Base-by-base conservation (phyloP, 2,329 filamentous ascomycete species). In the Aphanoascus verrucosus region DNA sequence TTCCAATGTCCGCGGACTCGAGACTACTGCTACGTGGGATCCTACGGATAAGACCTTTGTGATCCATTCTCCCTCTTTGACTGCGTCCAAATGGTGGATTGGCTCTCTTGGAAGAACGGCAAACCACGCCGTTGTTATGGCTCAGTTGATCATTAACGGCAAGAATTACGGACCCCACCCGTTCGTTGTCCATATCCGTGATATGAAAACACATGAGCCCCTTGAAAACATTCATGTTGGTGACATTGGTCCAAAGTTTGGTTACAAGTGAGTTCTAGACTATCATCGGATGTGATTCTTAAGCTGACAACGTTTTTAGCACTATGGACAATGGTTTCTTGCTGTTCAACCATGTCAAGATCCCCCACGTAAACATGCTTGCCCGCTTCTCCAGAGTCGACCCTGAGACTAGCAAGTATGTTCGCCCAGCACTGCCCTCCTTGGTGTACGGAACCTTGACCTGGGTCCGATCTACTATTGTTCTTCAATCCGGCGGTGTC, bases 71-170 rank as follows among this genome's bases (percentile, higher is more conserved):
- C 86, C 86, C 8, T 75, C 81, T 57, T 74, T 89, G 53, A 89
- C 86, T 1, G 79, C 85, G 0, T 84, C 83, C 34, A 91, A 91
- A 65, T 91, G 85, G 85, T 90, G 86, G 86, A 88, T 88, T 61
- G 86, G 86, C 1, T 86, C 84, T 9, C 75, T 90, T 2, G 86
- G 86, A 49, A 77, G 84, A 61, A 83, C 83, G 2, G 86, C 86
- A 43, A 90, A 87, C 65, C 77, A 88, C 63, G 86, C 86, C 1
- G 81, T 87, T 1, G 84, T 90, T 2, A 88, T 90, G 77, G 86
- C 86, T 0, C 85, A 89, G 68, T 74, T 90, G 28, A 78, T 83
- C 57, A 77, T 88, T 56, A 72, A 74, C 56, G 84, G 84, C 59
- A 86, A 85, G 69, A 71, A 75, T 15, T 82, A 82, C 59, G 86